phyloP scores from a whole-genome alignment of 2,329 filamentous ascomycete genomes.

The Apiospora aurea region DNA sequence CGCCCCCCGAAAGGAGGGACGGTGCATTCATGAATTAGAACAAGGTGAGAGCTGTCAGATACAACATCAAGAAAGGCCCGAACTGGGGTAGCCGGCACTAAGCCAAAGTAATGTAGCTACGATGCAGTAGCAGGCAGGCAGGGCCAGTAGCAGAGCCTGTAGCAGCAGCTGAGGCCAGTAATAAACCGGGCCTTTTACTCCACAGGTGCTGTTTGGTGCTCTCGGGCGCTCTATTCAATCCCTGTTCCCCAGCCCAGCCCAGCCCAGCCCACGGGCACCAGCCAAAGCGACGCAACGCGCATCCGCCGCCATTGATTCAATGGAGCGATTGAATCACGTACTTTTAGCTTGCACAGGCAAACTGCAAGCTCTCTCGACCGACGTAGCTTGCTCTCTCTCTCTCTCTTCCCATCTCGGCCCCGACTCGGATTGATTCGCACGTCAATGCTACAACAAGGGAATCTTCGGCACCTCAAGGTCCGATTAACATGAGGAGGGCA shows the following conservation, averaged over 20 bases:
- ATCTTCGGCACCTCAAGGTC: neutral
- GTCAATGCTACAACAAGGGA: conserved; percentile 24
- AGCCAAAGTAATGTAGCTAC: no score
- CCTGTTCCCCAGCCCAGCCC: neutral
- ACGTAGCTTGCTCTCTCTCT: conserved; percentile 2
- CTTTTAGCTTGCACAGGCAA: neutral
- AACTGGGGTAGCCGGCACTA: neutral
- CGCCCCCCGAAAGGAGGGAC: no score
- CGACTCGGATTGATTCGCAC: conserved; percentile 1
- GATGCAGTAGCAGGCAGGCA: neutral
- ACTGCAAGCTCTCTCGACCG: neutral
- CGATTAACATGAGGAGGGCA: conserved; percentile 25
- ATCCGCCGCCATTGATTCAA: neutral
- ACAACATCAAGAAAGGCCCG: neutral
- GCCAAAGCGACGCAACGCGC: conserved; percentile 7
- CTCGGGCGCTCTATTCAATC: neutral
- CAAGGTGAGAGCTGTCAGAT: neutral
- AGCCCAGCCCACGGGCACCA: neutral
- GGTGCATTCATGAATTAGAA: neutral
- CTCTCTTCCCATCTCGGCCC: neutral
- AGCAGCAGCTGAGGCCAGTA: neutral
- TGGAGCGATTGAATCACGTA: conserved; percentile 8
- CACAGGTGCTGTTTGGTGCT: neutral
- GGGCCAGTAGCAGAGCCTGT: neutral
- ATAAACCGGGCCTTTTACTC: neutral